Evolutionary conservation across 768 basidiomycete genomes (phyloP).

Genomic region (Rickenella mellea): DNA sequence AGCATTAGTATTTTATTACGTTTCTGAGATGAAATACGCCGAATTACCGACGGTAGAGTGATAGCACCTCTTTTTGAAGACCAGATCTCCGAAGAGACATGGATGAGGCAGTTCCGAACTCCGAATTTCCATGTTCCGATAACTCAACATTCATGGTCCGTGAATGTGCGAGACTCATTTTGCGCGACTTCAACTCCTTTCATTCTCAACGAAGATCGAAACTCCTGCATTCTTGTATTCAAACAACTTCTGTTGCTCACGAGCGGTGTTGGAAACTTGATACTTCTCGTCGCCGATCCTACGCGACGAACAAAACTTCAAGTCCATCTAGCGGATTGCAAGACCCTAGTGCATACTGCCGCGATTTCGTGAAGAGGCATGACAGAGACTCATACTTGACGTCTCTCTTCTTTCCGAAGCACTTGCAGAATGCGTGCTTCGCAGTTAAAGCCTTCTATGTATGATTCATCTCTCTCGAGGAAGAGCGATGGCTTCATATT

Average conservation of each 20-base stretch:
- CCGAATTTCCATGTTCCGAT: background rate
- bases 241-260: background rate
- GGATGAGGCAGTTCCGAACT: conserved; percentile 11
- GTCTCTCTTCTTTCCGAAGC: conserved; percentile 63
- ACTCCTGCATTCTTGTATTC: no score
- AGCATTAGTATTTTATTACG: no score
- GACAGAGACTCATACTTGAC: conserved; percentile 76
- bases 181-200: no score
- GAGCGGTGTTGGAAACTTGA: background rate
- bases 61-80: conserved; percentile 41
- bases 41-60: conserved; percentile 43
- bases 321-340: conserved; percentile 12
- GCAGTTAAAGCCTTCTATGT: conserved; percentile 81
- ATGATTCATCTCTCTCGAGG: conserved; percentile 22
- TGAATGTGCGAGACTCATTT: no score
- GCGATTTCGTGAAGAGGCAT: conserved; percentile 59
- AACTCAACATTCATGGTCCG: background rate
- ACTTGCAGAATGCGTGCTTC: conserved; percentile 57
- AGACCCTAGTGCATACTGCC: conserved; percentile 57
- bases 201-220: no score
- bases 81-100: conserved; percentile 32
- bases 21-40: background rate
- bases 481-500: conserved; percentile 4
- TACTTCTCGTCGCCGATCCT: background rate
- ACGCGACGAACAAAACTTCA: background rate